Base-by-base conservation (phyloP, 176 grass and related monocot species). In the Musa acuminata region DNA sequence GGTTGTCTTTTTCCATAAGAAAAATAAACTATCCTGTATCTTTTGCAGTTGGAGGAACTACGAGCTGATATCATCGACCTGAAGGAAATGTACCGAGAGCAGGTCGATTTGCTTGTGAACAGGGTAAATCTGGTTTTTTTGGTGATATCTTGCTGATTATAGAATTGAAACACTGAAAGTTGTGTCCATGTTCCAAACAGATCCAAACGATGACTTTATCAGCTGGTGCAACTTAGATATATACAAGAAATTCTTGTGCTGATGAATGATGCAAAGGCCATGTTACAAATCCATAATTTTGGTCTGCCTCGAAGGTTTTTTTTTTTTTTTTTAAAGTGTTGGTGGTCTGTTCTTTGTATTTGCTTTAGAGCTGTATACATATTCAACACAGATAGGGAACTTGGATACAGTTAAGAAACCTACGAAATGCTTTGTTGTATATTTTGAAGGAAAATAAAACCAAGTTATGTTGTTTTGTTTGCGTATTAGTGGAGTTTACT, bases 41-140 rank as follows among this genome's bases (percentile, higher is more conserved):
- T 81, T 79, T 77, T 91, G 63, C 78, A 99, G 96, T 82, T 99
- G 86, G 96, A 99, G 79, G 96, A 99, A 71, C 77, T 99, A 60
- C 83, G 91, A 66, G 92, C 92, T 62, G 96, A 99, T 78, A 95
- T 99, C 62, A 81, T 99, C 74, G 96, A 99, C 85, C 80, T 99
- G 22, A 99, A 99, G 82, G 96, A 99, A 67, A 99, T 99, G 96
- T 99, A 99, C 77, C 82, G 88, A 81, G 96, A 99, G 75, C 96
- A 99, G 91, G 96, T 99, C 43, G 91, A 95, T 95, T 88, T 99
- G 78, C 96, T 99, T 72, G 96, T 99, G 79, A 99, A 92, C 87
- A 92, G 89, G 96, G 96, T 96, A 88, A 53, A 55, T 20, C n/a
- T 69, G 17, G 51, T 69, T 73, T 54, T 29, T 23, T 14, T 11